Percentiles rank a stretch among this genome's conserved stretches.
phyloP scores from a whole-genome alignment of 257 asterid species.

The Echium plantagineum region DNA sequence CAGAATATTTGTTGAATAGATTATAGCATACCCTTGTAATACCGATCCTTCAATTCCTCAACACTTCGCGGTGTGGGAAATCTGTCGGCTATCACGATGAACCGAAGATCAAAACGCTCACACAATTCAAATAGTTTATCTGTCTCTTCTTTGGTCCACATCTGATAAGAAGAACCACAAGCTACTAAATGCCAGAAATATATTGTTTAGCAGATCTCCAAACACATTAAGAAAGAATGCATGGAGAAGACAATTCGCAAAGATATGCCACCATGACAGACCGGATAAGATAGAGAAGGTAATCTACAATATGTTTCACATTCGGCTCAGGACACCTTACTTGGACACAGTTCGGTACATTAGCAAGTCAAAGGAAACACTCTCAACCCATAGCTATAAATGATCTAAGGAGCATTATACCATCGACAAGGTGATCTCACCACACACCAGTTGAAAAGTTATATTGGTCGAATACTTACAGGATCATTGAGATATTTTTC shows the following conservation, averaged over 20 bases:
- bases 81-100: constrained; percentile 74
- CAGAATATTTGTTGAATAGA: no score
- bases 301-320: not conserved
- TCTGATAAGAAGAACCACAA: constrained; percentile 24
- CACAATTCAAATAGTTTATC: constrained; percentile 81
- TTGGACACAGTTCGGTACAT: not conserved
- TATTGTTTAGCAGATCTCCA: not conserved
- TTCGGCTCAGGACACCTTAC: not conserved
- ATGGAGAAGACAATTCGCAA: not conserved
- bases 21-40: constrained; percentile 52
- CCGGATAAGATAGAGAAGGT: not conserved
- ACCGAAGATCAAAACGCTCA: constrained; percentile 88
- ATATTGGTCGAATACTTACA: constrained; percentile 35
- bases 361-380: not conserved
- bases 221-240: not conserved
- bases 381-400: not conserved
- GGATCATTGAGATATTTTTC: constrained; percentile 67
- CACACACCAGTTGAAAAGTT: not conserved
- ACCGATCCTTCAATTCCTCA: constrained; percentile 89
- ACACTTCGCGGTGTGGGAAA: constrained; percentile 70
- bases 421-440: not conserved
- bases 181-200: not conserved
- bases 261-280: not conserved
- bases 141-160: constrained; percentile 96
- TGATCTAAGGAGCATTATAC: not conserved